Percentiles rank a stretch among this genome's conserved stretches.
Conservation (phyloP, 1,284 basidiomycete species). For the Xerocomus cyaneibrunnescens region DNA sequence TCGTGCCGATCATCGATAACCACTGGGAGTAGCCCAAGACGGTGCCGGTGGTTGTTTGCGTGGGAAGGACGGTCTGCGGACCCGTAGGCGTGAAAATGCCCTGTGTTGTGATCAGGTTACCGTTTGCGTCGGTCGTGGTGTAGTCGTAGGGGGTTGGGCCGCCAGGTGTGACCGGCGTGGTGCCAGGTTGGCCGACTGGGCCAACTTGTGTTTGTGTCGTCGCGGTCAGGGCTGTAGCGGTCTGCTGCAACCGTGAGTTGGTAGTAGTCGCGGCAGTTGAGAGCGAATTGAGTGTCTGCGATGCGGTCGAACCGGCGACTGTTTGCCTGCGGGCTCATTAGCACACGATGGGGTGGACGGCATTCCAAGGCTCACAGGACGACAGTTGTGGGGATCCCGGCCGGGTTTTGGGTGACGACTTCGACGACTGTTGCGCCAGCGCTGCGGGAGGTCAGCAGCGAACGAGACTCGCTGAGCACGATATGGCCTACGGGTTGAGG, state of each 20-base stretch:
- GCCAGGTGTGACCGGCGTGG: constrained; percentile 41
- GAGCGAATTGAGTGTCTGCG: constrained; percentile 22
- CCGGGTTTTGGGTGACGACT: constrained; percentile 44
- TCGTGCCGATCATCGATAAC: constrained; percentile 44
- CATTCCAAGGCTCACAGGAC: constrained; percentile 42
- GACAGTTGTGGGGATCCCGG: constrained; percentile 44
- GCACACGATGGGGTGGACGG: not conserved
- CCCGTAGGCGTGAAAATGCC: constrained; percentile 61
- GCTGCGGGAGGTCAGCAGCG: constrained; percentile 35
- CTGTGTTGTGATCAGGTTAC: constrained; percentile 44
- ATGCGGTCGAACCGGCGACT: constrained; percentile 23
- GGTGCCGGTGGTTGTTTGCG: constrained; percentile 46
- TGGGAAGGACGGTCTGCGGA: constrained; percentile 40
- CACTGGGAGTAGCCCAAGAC: constrained; percentile 55
- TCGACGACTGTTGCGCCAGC: constrained; percentile 56
- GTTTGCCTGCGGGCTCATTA: constrained; percentile 26
- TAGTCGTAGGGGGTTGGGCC: constrained; percentile 57
- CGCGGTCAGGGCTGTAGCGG: constrained; percentile 22
- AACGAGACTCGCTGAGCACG: not conserved
- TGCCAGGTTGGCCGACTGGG: constrained; percentile 56
- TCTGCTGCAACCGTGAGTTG: constrained; percentile 15
- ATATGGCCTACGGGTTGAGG: constrained; percentile 42
- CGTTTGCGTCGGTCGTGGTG: constrained; percentile 58
- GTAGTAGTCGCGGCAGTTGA: constrained; percentile 26
- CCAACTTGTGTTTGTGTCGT: constrained; percentile 40